Evolutionary conservation across 306 rosid species (phyloP).

Genomic region (Casuarina equisetifolia): DNA sequence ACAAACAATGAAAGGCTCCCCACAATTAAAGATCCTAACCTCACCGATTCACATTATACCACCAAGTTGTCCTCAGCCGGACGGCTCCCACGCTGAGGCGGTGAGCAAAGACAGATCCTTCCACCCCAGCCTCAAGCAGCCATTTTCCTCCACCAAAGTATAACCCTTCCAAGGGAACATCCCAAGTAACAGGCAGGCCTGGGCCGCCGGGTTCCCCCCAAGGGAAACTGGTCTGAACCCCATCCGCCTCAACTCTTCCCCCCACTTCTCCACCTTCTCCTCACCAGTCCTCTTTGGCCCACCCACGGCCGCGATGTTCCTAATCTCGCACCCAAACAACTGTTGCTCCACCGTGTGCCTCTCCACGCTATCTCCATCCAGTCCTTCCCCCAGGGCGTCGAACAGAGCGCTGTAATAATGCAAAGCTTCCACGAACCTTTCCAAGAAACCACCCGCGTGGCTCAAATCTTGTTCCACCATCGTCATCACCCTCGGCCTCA

Average conservation of each 20-base stretch:
- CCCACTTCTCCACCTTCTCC: conserved; percentile 83
- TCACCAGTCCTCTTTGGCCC: conserved; percentile 97
- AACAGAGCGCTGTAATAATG: conserved; percentile 99
- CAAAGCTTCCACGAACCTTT: conserved; percentile 94
- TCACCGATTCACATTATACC: background rate
- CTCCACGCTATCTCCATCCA: conserved; percentile 61
- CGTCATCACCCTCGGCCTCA: conserved; percentile 78
- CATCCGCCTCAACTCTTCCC: conserved; percentile 69
- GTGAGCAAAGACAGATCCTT: conserved; percentile 86
- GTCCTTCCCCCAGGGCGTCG: conserved; percentile 94
- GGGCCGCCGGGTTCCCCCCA: conserved; percentile 92
- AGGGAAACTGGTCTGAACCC: conserved; percentile 73
- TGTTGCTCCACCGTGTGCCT: conserved; percentile 97
- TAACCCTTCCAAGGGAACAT: conserved; percentile 99
- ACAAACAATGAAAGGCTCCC: background rate
- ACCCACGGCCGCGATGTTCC: conserved; percentile 90
- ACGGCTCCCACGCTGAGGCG: conserved; percentile 98
- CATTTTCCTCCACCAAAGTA: conserved; percentile 81
- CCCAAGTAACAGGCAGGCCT: conserved; percentile 77
- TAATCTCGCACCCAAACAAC: conserved; percentile 81
- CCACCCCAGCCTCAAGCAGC: conserved; percentile 88
- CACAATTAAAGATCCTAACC: background rate
- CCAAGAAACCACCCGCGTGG: conserved; percentile 77
- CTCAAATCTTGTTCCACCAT: conserved; percentile 91
- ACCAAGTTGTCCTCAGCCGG: conserved; percentile 29